Percentiles rank a stretch among this genome's conserved stretches.
phyloP scores from a whole-genome alignment of 2,329 filamentous ascomycete genomes.

The Botrytis tulipae region DNA sequence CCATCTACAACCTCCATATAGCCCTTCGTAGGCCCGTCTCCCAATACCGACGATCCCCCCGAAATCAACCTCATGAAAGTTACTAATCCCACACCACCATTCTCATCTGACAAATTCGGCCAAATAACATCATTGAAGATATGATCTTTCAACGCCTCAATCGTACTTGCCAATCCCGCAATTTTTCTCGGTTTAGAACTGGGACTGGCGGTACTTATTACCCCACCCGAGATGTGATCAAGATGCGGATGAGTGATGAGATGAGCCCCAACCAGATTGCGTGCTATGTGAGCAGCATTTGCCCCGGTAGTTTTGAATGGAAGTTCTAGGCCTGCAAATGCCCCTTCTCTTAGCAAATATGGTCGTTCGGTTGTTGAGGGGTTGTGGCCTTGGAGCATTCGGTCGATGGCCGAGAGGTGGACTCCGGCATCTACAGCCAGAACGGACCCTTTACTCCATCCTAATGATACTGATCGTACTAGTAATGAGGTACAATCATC shows the following conservation, averaged over 20 bases:
- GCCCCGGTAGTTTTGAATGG: conserved; percentile 64
- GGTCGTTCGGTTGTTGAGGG: conserved; percentile 46
- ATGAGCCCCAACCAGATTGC: conserved; percentile 79
- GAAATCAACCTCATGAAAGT: conserved; percentile 87
- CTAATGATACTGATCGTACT: conserved; percentile 73
- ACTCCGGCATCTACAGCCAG: conserved; percentile 93
- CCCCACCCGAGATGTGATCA: conserved; percentile 72
- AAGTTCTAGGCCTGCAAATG: conserved; percentile 77
- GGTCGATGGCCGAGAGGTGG: conserved; percentile 80
- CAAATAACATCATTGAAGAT: conserved; percentile 98
- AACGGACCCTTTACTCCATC: conserved; percentile 79
- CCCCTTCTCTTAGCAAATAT: conserved; percentile 61
- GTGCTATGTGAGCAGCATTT: conserved; percentile 79
- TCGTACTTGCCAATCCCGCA: conserved; percentile 83
- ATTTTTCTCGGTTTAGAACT: conserved; percentile 80
- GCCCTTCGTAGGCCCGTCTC: conserved; percentile 74
- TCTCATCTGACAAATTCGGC: conserved; percentile 96
- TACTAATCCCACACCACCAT: conserved; percentile 87
- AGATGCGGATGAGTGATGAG: conserved; percentile 97
- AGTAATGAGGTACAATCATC: conserved; percentile 84
- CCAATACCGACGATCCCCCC: conserved; percentile 80
- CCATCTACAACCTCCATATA: conserved; percentile 89
- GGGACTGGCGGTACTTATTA: conserved; percentile 87
- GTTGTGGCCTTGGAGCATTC: conserved; percentile 58
- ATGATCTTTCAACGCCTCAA: conserved; percentile 86